Conservation (phyloP, 768 basidiomycete genomes). For the Leucocoprinus birnbaumii region DNA sequence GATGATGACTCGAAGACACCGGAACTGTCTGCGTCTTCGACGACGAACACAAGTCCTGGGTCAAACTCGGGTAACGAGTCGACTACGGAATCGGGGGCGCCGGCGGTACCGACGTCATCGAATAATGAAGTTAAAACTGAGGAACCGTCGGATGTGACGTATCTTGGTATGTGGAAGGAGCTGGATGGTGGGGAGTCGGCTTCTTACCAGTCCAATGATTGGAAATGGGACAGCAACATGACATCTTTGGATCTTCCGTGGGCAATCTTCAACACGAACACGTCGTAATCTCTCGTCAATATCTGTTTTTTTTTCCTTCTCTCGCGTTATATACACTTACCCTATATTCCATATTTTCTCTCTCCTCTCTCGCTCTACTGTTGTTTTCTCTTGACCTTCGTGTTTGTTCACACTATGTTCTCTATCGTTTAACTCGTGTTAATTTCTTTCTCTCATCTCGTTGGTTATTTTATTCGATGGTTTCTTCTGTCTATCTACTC, state of each 20-base stretch:
- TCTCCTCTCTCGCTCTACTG: slow-evolving; percentile 8
- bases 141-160: slow-evolving; percentile 50
- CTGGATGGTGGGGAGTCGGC: slow-evolving; percentile 75
- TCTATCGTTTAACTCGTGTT: slow-evolving; percentile 12
- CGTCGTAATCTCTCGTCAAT: slow-evolving; percentile 14
- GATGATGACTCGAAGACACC: slow-evolving; percentile 70
- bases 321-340: neutral
- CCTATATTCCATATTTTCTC: slow-evolving; percentile 5
- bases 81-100: neutral
- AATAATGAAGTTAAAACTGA: slow-evolving; percentile 50
- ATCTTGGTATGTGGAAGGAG: slow-evolving; percentile 62
- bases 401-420: slow-evolving; percentile 18
- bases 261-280: slow-evolving; percentile 60
- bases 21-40: slow-evolving; percentile 67
- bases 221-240: slow-evolving; percentile 78
- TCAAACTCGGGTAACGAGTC: slow-evolving; percentile 43
- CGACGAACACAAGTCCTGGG: slow-evolving; percentile 75
- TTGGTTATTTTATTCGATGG: slow-evolving; percentile 26
- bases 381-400: slow-evolving; percentile 20
- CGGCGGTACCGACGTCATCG: neutral
- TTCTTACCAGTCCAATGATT: slow-evolving; percentile 58
- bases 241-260: slow-evolving; percentile 63
- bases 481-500: slow-evolving; percentile 22
- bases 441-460: slow-evolving; percentile 18
- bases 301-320: slow-evolving; percentile 16